Conservation (phyloP, 805 yeast genomes). For the Candida ascalaphidarum region DNA sequence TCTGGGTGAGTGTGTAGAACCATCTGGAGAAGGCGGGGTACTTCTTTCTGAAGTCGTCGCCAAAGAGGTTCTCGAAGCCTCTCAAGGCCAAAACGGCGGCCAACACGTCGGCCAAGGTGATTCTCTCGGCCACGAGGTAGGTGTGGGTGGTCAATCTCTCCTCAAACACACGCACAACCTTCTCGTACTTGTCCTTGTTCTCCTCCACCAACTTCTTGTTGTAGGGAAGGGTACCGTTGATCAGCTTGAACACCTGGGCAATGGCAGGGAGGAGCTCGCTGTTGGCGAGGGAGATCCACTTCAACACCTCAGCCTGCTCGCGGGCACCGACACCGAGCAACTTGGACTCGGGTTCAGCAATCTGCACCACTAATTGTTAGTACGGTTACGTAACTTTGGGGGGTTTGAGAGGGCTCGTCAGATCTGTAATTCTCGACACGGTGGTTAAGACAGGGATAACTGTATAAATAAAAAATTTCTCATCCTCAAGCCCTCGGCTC, state of each 20-base stretch:
- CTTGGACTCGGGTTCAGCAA: slow-evolving; percentile 35
- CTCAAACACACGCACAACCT: slow-evolving; percentile 40
- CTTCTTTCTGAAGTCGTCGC: slow-evolving; percentile 51
- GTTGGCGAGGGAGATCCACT: slow-evolving; percentile 74
- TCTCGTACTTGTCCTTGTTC: slow-evolving; percentile 19
- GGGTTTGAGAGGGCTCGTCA: slow-evolving; percentile 32
- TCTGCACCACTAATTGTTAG: slow-evolving; percentile 33
- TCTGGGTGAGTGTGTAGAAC: slow-evolving; percentile 47
- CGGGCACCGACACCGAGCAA: slow-evolving; percentile 58
- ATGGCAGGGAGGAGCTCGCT: slow-evolving; percentile 46
- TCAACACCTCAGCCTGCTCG: slow-evolving; percentile 59
- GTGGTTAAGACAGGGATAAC: slow-evolving; percentile 82
- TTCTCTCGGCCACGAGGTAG: slow-evolving; percentile 60
- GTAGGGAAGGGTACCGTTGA: slow-evolving; percentile 62
- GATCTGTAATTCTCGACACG: slow-evolving; percentile 60
- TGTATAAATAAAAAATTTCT: slow-evolving; percentile 48
- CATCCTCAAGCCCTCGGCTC: slow-evolving; percentile 51
- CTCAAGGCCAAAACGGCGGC: slow-evolving; percentile 42
- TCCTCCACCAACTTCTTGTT: slow-evolving; percentile 64
- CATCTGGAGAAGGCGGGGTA: slow-evolving; percentile 64
- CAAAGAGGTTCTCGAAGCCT: slow-evolving; percentile 53
- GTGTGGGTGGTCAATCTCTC: slow-evolving; percentile 50
- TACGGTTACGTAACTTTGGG: slow-evolving; percentile 7
- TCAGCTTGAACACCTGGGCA: slow-evolving; percentile 47
- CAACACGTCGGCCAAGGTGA: slow-evolving; percentile 57